Base-by-base conservation (phyloP, 352 stramenopile genomes). In the Saprolegnia diclina region DNA sequence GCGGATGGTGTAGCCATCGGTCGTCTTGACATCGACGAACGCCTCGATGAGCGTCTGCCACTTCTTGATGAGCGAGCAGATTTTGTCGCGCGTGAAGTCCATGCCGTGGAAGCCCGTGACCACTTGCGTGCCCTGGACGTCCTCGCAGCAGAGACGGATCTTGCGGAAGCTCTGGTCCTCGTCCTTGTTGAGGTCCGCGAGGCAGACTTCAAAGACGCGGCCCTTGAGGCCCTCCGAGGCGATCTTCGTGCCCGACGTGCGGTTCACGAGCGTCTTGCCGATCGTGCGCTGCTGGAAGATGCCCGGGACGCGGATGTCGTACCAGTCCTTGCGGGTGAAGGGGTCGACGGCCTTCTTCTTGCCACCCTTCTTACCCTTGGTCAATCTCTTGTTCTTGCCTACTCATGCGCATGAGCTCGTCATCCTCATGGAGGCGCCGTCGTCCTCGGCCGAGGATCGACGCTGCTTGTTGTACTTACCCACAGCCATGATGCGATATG, bases 21-120 rank as follows among this genome's bases (percentile, higher is more conserved):
- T 99, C 71, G 98, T 99, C 81, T 97, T 97, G 56, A 98, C 97
- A 76, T 99, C 98, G 56, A 99, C 97, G 75, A 97, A 97, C 26
- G 89, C 96, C 81, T 99, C 97, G 73, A 99, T 99, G 57, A 99
- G 92, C 59, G 95, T 98, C 85, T 99, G 87, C 95, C 97, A 99
- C 93, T 99, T 99, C 85, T 98, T 97, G 85, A 99, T 99, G 64
- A 99, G 88, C 78, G 92, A 98, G 91, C 96, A 99, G 69, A 99
- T 90, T 88, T 99, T 99, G 83, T 99, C 98, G 74, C 97, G 96
- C 64, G 91, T 96, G 67, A 97, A 90, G 76, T 94, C 86, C 88
- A 97, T 96, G 79, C 91, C 91, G 80, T 97, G 88, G 84, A 95
- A 95, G 62, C 85, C 84, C 55, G 88, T 96, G 48, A 96, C 72